Evolutionary conservation across 1,284 basidiomycete genomes (phyloP).

Genomic region (Trametes pubescens): DNA sequence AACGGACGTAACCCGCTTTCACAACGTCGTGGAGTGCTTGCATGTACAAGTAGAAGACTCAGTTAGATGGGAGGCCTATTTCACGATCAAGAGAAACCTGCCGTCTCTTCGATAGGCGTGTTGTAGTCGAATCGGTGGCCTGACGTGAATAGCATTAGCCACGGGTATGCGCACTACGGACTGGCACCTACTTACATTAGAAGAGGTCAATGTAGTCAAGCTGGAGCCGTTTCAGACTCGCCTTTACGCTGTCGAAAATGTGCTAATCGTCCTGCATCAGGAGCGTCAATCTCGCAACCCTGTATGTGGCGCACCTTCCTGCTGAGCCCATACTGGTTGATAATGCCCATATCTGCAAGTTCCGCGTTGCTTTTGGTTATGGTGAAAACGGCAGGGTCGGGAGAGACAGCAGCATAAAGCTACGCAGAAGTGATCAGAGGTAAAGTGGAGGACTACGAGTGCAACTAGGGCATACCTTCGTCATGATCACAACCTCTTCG

Average conservation of each 20-base stretch:
- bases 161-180: background rate
- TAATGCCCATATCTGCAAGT: conserved; percentile 35
- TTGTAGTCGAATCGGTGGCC: conserved; percentile 41
- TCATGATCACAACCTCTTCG: conserved; percentile 63
- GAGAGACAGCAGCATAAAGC: conserved; percentile 11
- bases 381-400: conserved; percentile 32
- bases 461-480: conserved; percentile 50
- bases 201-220: conserved; percentile 56
- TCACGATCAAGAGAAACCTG: background rate
- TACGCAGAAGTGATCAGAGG: background rate
- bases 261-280: conserved; percentile 41
- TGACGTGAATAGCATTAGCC: conserved; percentile 42
- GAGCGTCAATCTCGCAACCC: background rate
- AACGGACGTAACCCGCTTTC: conserved; percentile 67
- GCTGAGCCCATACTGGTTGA: conserved; percentile 46
- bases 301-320: conserved; percentile 37
- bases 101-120: conserved; percentile 43
- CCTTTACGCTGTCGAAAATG: conserved; percentile 55
- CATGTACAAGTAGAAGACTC: conserved; percentile 43
- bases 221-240: conserved; percentile 49
- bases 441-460: too few relatives aligned
- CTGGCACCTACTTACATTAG: conserved; percentile 38
- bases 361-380: conserved; percentile 7
- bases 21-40: conserved; percentile 76
- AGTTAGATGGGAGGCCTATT: too few relatives aligned